A percentile compares a stretch with the other conserved stretches of the same genome.
Evolutionary conservation across 345 rosid species (phyloP).

Genomic region (Eucalyptus tenuipes): DNA sequence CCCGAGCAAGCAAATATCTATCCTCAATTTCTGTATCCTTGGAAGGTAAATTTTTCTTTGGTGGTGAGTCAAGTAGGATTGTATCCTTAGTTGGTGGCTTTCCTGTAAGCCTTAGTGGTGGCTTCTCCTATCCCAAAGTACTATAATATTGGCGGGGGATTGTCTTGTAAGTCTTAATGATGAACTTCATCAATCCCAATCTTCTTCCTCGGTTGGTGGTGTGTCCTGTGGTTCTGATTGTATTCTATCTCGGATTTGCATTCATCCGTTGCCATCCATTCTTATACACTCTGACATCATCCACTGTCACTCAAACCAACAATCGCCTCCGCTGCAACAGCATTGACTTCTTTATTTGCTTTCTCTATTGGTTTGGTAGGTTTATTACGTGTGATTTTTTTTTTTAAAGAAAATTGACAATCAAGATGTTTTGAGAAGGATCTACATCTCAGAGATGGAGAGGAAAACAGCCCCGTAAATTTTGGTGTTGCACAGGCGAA

Average conservation of each 20-base stretch:
- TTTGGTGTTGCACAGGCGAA: not conserved
- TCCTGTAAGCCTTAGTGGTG: not conserved
- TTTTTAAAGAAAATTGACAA: not conserved
- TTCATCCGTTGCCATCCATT: not conserved
- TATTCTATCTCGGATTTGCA: not conserved
- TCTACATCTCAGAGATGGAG: not conserved
- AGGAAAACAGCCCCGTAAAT: not conserved
- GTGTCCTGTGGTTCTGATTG: not conserved
- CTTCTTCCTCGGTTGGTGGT: not conserved
- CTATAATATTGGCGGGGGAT: rapidly evolving
- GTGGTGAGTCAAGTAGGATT: not conserved
- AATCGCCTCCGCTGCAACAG: not conserved
- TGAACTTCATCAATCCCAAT: not conserved
- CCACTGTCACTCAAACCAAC: not conserved
- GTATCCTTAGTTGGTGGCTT: not conserved
- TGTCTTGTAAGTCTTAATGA: not conserved
- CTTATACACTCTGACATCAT: not conserved
- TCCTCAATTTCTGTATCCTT: not conserved
- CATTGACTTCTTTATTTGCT: not conserved
- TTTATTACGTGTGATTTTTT: not conserved
- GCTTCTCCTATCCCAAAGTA: not conserved
- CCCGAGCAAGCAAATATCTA: not conserved
- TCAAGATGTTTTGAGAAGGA: not conserved
- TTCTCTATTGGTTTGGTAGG: not conserved
- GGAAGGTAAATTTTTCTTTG: no score